Evolutionary conservation across 1,284 basidiomycete species (phyloP).

Genomic region (Stereum hirsutum): DNA sequence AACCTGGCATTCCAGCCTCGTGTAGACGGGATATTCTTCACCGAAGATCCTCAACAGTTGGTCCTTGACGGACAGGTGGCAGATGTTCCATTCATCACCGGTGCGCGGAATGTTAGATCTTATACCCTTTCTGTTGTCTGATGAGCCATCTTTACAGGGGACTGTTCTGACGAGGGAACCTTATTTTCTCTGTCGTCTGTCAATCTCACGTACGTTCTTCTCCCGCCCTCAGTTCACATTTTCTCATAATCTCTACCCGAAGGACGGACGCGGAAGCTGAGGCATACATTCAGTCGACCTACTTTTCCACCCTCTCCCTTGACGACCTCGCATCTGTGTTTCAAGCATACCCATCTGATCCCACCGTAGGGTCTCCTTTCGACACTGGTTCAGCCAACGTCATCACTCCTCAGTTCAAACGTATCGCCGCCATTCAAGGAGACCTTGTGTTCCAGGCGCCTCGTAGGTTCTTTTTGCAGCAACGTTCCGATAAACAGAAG

Average conservation of each 20-base stretch:
- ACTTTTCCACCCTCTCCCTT: constrained; percentile 10
- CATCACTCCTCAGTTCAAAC: constrained; percentile 25
- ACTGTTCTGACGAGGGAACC: constrained; percentile 48
- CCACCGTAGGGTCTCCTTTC: constrained; percentile 23
- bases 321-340: constrained; percentile 13
- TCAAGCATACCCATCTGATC: constrained; percentile 18
- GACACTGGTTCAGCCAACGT: constrained; percentile 22
- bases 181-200: constrained; percentile 32
- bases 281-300: constrained; percentile 11
- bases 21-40: constrained; percentile 21
- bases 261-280: constrained; percentile 7
- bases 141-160: constrained; percentile 7
- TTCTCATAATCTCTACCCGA: background rate
- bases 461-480: constrained; percentile 19
- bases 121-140: background rate
- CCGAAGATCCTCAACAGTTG: constrained; percentile 14
- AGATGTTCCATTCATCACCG: constrained; percentile 19
- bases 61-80: constrained; percentile 16
- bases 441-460: constrained; percentile 24
- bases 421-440: constrained; percentile 23
- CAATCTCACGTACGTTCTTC: constrained; percentile 29
- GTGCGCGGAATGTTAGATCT: constrained; percentile 13
- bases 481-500: constrained; percentile 10
- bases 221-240: constrained; percentile 9
- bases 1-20: constrained; percentile 18